Evolutionary conservation across 306 rosid species (phyloP).

Genomic region (Vicia villosa): DNA sequence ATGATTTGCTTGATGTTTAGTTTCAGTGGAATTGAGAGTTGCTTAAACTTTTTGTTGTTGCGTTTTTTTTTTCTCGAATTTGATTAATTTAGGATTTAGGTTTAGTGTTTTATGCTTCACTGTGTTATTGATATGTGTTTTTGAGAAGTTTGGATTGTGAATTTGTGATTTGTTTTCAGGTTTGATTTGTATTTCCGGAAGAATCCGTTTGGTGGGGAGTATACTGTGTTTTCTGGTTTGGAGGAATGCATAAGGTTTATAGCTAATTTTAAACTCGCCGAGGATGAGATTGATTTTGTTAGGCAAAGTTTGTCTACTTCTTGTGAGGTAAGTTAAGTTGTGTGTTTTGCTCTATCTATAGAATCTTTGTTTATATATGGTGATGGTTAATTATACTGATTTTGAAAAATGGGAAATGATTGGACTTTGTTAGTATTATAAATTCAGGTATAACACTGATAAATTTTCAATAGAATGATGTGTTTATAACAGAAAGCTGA

Average conservation of each 20-base stretch:
- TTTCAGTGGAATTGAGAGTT: conserved; percentile 10
- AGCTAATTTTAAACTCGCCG: conserved; percentile 81
- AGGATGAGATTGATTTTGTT: conserved; percentile 77
- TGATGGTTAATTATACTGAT: conserved; percentile 1
- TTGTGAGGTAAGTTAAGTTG: conserved; percentile 69
- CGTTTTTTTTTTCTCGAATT: conserved; percentile 1
- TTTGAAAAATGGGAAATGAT: neutral
- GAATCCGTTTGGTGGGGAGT: conserved; percentile 99
- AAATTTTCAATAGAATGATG: conserved; percentile 4
- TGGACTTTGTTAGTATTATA: neutral
- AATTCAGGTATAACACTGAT: too few relatives aligned
- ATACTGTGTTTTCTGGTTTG: conserved; percentile 91
- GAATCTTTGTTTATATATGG: neutral
- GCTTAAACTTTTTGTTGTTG: neutral
- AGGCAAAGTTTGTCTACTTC: conserved; percentile 66
- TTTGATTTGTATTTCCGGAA: conserved; percentile 95
- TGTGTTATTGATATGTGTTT: conserved; percentile 24
- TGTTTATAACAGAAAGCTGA: conserved; percentile 15
- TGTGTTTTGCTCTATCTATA: neutral
- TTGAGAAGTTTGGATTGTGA: conserved; percentile 33
- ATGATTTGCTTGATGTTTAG: conserved; percentile 15
- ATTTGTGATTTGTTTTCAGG: conserved; percentile 55
- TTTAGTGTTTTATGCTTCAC: neutral
- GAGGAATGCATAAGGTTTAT: conserved; percentile 92
- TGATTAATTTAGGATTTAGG: neutral